phyloP scores from a whole-genome alignment of 352 stramenopile genomes.

The Globisporangium lucens region DNA sequence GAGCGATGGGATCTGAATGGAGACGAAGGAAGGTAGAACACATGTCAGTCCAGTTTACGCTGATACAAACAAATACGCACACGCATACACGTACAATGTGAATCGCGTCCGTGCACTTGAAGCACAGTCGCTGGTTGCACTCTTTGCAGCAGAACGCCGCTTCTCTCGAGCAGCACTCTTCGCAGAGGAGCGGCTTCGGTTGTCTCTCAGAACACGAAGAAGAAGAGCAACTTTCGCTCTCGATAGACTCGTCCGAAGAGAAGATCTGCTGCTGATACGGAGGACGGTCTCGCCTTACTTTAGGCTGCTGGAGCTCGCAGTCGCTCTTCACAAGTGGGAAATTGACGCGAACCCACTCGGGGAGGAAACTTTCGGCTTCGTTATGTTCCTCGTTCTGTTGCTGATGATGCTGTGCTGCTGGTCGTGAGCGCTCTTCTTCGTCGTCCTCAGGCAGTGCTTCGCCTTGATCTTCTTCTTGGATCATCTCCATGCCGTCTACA shows the following conservation, averaged over 20 bases:
- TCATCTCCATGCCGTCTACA: not conserved
- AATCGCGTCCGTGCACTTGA: conserved; percentile 64
- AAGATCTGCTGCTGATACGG: not conserved
- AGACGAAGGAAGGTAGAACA: not conserved
- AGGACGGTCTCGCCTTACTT: not conserved
- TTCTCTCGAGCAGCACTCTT: conserved; percentile 45
- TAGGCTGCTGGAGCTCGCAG: conserved; percentile 18
- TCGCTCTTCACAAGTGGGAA: conserved; percentile 28
- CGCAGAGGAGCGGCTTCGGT: conserved; percentile 22
- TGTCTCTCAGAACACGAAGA: too few species aligned
- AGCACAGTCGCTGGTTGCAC: conserved; percentile 50
- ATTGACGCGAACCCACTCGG: conserved; percentile 35
- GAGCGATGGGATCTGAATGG: conserved; percentile 40
- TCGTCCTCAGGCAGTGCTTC: not conserved
- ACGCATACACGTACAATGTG: conserved; percentile 51
- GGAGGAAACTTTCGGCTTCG: conserved; percentile 16
- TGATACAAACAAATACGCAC: not conserved
- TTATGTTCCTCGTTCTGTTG: not conserved
- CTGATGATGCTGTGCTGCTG: not conserved
- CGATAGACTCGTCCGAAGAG: not conserved
- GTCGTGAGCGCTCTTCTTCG: not conserved
- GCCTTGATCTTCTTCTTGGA: not conserved
- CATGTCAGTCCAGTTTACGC: not conserved
- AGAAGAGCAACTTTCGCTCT: not conserved
- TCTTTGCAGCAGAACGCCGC: conserved; percentile 38